Evolutionary conservation across 2,329 filamentous ascomycete species (phyloP).

Genomic region (Colletotrichum sp.): DNA sequence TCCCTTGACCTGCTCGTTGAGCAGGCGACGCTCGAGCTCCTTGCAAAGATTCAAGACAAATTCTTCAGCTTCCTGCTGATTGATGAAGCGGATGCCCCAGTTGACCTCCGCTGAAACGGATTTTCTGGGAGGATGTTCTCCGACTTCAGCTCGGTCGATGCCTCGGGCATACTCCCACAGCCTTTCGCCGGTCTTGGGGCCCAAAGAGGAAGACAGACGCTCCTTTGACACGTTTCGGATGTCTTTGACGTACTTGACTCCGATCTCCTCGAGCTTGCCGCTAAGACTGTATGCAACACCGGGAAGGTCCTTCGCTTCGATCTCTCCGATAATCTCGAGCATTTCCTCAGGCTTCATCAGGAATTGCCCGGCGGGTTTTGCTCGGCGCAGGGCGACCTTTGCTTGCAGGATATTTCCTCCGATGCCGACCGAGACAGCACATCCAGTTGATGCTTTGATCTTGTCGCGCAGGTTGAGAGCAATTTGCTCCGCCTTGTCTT

Average conservation of each 20-base stretch:
- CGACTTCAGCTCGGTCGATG: conserved; percentile 85
- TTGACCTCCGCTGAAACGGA: conserved; percentile 97
- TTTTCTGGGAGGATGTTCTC: conserved; percentile 84
- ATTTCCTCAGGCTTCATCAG: conserved; percentile 85
- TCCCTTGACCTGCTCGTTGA: conserved; percentile 86
- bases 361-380: conserved; percentile 92
- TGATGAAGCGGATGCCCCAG: conserved; percentile 96
- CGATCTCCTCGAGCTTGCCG: conserved; percentile 86
- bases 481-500: conserved; percentile 77
- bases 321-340: conserved; percentile 75
- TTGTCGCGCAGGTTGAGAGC: conserved; percentile 69
- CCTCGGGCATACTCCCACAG: conserved; percentile 90
- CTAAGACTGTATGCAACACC: conserved; percentile 93
- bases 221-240: conserved; percentile 80
- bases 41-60: conserved; percentile 86
- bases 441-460: conserved; percentile 78
- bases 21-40: conserved; percentile 80
- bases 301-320: conserved; percentile 82
- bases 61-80: conserved; percentile 89
- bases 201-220: conserved; percentile 73
- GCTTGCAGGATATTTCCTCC: conserved; percentile 90
- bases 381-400: conserved; percentile 87
- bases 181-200: conserved; percentile 91
- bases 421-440: conserved; percentile 91
- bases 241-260: conserved; percentile 82